Conservation (phyloP, 495 filamentous ascomycete species). For the Hypoxylon fragiforme region DNA sequence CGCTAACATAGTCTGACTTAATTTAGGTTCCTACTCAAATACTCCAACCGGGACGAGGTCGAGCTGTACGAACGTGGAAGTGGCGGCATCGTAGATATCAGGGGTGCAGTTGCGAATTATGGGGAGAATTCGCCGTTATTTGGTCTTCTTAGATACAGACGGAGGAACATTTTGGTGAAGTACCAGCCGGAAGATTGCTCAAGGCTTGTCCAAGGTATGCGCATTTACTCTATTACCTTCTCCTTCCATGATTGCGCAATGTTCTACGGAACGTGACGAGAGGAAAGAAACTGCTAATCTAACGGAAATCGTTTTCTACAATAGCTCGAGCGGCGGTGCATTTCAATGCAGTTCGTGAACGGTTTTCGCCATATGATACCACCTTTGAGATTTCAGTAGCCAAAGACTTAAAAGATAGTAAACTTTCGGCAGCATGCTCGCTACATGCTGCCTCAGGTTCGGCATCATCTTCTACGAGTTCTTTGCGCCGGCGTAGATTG, state of each 20-base stretch:
- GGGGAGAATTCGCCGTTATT: constrained; percentile 85
- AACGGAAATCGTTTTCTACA: constrained; percentile 2
- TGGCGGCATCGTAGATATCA: constrained; percentile 83
- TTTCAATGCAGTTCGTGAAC: constrained; percentile 82
- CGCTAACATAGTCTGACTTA: constrained; percentile 21
- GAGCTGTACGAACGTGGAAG: constrained; percentile 75
- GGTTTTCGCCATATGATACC: constrained; percentile 85
- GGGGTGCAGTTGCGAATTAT: constrained; percentile 74
- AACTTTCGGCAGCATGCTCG: constrained; percentile 84
- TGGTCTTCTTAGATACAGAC: constrained; percentile 86
- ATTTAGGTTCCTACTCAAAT: constrained; percentile 90
- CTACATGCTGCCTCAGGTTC: constrained; percentile 88
- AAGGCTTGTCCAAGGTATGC: constrained; percentile 83
- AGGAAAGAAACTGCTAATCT: constrained; percentile 14
- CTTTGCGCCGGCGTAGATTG: constrained; percentile 71
- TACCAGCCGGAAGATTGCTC: constrained; percentile 90
- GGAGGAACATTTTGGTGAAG: constrained; percentile 88
- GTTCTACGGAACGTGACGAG: background rate
- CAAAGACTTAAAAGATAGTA: constrained; percentile 82
- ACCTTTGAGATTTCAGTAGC: constrained; percentile 70
- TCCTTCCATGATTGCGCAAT: background rate
- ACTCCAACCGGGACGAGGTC: constrained; percentile 85
- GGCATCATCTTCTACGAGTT: constrained; percentile 82
- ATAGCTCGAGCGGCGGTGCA: constrained; percentile 92
- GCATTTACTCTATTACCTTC: constrained; percentile 12